A percentile compares a stretch with the other conserved stretches of the same genome.
Evolutionary conservation across 1,139 yeast genomes (phyloP).

Genomic region (Yarrowia galli): DNA sequence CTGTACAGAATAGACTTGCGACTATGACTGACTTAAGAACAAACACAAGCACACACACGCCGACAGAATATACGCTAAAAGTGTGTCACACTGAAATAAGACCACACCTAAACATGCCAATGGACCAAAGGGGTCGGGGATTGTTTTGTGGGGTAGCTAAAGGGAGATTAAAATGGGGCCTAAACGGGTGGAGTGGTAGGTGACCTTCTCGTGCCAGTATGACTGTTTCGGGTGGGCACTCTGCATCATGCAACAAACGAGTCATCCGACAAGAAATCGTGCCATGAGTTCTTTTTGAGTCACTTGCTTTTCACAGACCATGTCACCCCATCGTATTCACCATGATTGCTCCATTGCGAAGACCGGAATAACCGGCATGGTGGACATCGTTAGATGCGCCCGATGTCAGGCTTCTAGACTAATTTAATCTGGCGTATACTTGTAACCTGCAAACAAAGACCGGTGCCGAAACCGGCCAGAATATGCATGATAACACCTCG

Average conservation of each 20-base stretch:
- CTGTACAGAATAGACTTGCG: background rate
- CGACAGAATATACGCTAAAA: background rate
- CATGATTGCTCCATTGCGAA: background rate
- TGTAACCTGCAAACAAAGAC: conserved; percentile 12
- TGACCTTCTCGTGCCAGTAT: background rate
- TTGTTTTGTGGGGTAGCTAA: conserved; percentile 8
- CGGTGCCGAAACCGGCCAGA: conserved; percentile 10
- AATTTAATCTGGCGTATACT: conserved; percentile 19
- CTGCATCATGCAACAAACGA: background rate
- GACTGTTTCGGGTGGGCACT: background rate
- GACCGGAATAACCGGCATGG: background rate
- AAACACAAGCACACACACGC: background rate
- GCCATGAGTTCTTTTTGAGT: background rate
- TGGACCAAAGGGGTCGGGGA: background rate
- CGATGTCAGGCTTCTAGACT: conserved; percentile 24
- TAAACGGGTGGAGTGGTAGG: background rate
- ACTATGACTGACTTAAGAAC: conserved; percentile 3
- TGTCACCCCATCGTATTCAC: too few species aligned
- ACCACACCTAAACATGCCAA: conserved; percentile 1
- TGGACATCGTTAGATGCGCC: background rate
- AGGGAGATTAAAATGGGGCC: background rate
- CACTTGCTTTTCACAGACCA: background rate
- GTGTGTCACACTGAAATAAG: background rate
- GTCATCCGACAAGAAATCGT: too few species aligned
- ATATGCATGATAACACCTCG: conserved; percentile 10